Base-by-base conservation (phyloP, 768 basidiomycete species). In the Grammothele lineata region DNA sequence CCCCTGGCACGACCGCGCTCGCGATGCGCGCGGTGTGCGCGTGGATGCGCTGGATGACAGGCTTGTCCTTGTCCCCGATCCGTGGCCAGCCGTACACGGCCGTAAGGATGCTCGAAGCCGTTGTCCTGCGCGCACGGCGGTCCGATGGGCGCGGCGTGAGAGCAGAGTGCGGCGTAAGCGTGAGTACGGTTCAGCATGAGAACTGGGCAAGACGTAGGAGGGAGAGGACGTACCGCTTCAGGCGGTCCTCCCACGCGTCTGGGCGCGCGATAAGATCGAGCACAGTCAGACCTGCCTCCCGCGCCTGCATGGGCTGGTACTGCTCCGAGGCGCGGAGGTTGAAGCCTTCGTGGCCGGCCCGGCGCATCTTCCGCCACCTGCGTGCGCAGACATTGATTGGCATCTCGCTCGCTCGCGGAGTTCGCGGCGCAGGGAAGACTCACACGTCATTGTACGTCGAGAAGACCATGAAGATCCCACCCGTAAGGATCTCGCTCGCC, bases 361-460 rank as follows among this genome's bases (percentile, higher is more conserved):
- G 85, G 69, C 9, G 81, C 80, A 42, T 73, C 72, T 60, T 81
- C 77, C 62, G 84, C 73, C 30, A 85, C 70, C 52, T 65, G 73
- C 48, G 18, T 6, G 9, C 35, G n/a, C 35, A 34, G 37, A 37
- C 18, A 37, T n/a, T n/a, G n/a, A n/a, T n/a, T n/a, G n/a, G n/a
- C n/a, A n/a, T n/a, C n/a, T n/a, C n/a, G n/a, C n/a, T n/a, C n/a
- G n/a, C n/a, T n/a, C n/a, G n/a, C n/a, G n/a, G n/a, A n/a, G n/a
- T n/a, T n/a, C n/a, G n/a, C n/a, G n/a, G n/a, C 45, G 25, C 60
- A n/a, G n/a, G n/a, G n/a, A n/a, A n/a, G n/a, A n/a, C n/a, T n/a
- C n/a, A n/a, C n/a, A n/a, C n/a, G n/a, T n/a, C n/a, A n/a, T n/a
- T n/a, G n/a, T n/a, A n/a, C n/a, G n/a, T n/a, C n/a, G n/a, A n/a